phyloP scores from a whole-genome alignment of 352 stramenopile genomes.

The Pythium inflatum region DNA sequence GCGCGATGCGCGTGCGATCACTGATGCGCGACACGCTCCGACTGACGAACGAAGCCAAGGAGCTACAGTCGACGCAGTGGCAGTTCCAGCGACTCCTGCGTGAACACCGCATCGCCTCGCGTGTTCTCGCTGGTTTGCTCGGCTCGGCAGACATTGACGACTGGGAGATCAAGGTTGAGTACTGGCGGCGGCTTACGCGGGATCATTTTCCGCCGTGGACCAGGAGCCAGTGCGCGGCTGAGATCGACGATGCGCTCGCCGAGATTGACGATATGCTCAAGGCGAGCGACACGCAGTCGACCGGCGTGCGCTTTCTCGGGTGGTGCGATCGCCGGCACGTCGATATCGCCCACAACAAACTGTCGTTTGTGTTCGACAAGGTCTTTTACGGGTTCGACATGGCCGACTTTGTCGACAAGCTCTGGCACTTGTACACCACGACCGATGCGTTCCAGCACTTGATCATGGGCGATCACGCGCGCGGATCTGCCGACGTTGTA shows the following conservation, averaged over 20 bases:
- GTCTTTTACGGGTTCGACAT: background rate
- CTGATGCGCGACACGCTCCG: background rate
- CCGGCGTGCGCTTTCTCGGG: background rate
- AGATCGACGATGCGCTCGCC: background rate
- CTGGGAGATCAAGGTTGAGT: background rate
- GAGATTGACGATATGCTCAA: background rate
- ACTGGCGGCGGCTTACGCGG: background rate
- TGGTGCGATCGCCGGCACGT: background rate
- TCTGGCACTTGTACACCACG: background rate
- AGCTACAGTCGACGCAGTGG: background rate
- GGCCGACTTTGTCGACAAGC: background rate
- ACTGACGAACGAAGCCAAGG: background rate
- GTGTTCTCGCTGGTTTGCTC: background rate
- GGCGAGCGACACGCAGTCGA: background rate
- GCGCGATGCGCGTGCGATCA: background rate
- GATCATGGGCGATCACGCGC: background rate
- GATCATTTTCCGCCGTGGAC: background rate
- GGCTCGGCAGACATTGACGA: background rate
- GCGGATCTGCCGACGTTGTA: background rate
- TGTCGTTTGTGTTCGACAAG: slow-evolving; percentile 1
- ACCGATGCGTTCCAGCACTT: background rate
- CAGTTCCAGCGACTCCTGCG: background rate
- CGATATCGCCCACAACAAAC: background rate
- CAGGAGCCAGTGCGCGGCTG: background rate
- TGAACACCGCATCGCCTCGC: slow-evolving; percentile 8